Evolutionary conservation across 495 filamentous ascomycete genomes (phyloP), one percentile per base, ranked within the genome.

Genomic region (Penicillium cosmopolitanum): DNA sequence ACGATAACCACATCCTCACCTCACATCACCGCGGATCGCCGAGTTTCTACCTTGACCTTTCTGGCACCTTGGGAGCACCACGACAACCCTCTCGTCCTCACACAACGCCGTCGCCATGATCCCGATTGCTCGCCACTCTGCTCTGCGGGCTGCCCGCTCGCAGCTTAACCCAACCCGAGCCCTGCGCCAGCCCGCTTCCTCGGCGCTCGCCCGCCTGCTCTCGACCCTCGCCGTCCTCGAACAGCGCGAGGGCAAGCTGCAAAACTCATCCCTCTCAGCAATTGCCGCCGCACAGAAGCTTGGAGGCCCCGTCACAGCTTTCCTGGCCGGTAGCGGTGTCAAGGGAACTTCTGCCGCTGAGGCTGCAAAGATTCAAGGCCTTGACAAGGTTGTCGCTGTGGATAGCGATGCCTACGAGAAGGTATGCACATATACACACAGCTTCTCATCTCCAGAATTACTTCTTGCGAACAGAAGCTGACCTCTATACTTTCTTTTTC

Each of bases 351-450:
- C 94, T 10, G 96, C 93, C 43, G 88, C 88, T 47, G 87, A 96
- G 80, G 93, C 89, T 15, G 91, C 91, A 42, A 96, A 96, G 77
- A 88, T 94, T 35, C 84, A 90, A 64, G 95, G 96, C 19, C 70
- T 98, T 46, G 90, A 93, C 59, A 98, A 97, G 81, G 83, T 98
- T 51, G 82, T 98, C 58, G 87, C 86, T 25, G 88, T 97, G 13
- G 90, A 97, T 21, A 97, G 91, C 74, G 86, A 79, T 51, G 89
- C 89, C 36, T 98, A 98, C 69, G 92, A 97, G 73, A 96, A 93
- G 85, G 92, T 94, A 63, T 21, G 19, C 12, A 31, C 93, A 63
- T n/a, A 38, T 38, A 38, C 12, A 38, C 11, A 12, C 36, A 4
- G 36, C 4, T 38, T 38, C 1, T 12, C 8, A 38, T 38, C n/a